Percentiles rank a stretch among this genome's conserved stretches.
Conservation (phyloP, 2,329 filamentous ascomycete species). For the Diaporthe helianthi region DNA sequence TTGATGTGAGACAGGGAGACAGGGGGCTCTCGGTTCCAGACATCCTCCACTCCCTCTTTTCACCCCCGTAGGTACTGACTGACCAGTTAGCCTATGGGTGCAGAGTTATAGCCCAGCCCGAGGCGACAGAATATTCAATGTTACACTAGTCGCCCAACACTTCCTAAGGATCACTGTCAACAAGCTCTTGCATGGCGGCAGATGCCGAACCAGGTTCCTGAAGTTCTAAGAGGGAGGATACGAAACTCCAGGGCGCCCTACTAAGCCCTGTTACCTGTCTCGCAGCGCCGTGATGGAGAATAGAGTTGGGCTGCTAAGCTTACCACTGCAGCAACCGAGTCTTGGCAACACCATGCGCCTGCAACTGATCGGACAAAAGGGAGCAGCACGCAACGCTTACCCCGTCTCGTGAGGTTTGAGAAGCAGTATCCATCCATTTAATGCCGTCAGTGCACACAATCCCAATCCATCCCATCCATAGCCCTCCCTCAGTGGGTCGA, state of each 20-base stretch:
- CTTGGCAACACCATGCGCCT: neutral
- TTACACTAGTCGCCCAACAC: neutral
- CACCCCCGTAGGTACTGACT: no score
- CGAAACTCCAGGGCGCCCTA: constrained; percentile 12
- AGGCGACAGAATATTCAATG: neutral
- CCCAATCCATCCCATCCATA: neutral
- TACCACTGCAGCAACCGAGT: neutral
- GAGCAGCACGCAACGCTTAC: neutral
- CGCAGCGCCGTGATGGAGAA: neutral
- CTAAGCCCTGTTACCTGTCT: neutral
- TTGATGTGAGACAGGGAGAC: constrained; percentile 20
- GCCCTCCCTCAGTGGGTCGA: neutral
- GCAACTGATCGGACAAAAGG: neutral
- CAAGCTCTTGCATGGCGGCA: neutral
- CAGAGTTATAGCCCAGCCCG: neutral
- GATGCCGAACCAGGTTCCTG: neutral
- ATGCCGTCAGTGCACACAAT: neutral
- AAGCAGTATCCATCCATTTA: constrained; percentile 5
- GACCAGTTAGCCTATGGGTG: neutral
- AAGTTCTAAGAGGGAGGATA: neutral
- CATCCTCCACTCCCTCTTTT: neutral
- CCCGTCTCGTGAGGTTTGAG: neutral
- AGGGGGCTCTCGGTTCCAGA: constrained; percentile 15
- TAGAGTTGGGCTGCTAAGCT: constrained; percentile 1
- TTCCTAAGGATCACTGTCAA: no score